These are phyloP conservation scores for Paramyrothecium roridum DNA, from an alignment of 2,329 filamentous ascomycete species.

Conservation along the genomic window DNA sequence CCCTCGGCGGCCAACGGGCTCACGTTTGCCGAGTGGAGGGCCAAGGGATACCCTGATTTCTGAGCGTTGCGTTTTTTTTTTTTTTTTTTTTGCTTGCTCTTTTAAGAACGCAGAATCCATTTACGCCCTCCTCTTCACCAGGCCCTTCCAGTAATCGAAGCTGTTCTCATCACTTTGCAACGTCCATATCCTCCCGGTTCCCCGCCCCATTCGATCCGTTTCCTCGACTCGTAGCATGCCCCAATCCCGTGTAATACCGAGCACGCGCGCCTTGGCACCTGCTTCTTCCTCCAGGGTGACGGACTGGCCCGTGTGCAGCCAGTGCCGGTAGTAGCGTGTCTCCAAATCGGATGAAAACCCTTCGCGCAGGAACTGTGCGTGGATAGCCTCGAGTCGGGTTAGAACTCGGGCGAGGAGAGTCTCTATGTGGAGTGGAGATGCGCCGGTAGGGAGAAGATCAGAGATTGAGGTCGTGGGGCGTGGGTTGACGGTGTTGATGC, in stretches of 20 bases:
- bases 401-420: constrained; percentile 79
- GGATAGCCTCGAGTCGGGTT: constrained; percentile 72
- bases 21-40: constrained; percentile 30
- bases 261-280: constrained; percentile 69
- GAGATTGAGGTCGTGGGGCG: constrained; percentile 86
- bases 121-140: constrained; percentile 76
- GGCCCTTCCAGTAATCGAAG: constrained; percentile 92
- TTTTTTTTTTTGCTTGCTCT: neutral
- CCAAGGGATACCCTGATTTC: constrained; percentile 13
- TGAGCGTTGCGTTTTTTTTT: neutral
- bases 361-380: constrained; percentile 67
- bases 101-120: neutral
- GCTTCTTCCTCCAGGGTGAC: constrained; percentile 78
- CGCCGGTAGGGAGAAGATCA: constrained; percentile 56
- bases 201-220: constrained; percentile 66
- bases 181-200: constrained; percentile 75
- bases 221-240: constrained; percentile 85
- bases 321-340: constrained; percentile 72
- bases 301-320: constrained; percentile 76
- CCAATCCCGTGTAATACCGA: constrained; percentile 90
- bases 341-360: constrained; percentile 77
- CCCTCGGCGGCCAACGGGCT: constrained; percentile 26
- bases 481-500: constrained; percentile 80
- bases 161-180: constrained; percentile 97
- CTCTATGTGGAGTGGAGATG: constrained; percentile 66